These are phyloP conservation scores for Tuber indicum DNA, from an alignment of 495 filamentous ascomycete species.

Conservation along the genomic window DNA sequence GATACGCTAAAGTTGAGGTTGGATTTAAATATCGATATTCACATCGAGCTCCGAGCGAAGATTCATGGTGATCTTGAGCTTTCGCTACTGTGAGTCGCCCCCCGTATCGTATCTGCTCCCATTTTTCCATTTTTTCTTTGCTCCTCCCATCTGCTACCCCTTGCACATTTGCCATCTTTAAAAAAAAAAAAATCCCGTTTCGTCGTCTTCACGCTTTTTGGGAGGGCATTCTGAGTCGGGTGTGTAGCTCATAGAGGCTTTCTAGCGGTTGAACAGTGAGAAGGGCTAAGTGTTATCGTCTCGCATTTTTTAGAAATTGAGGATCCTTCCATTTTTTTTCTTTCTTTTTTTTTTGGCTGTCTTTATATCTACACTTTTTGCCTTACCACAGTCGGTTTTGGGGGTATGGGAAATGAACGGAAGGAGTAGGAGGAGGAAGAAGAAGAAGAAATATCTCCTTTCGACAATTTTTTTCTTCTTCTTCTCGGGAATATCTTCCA, in stretches of 20 bases:
- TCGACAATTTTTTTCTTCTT: background rate
- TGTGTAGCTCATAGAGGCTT: background rate
- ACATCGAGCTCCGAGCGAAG: conserved; percentile 84
- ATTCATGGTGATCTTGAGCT: conserved; percentile 87
- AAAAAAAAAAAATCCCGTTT: too few species aligned
- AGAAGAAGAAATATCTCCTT: background rate
- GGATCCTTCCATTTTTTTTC: background rate
- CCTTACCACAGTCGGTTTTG: background rate
- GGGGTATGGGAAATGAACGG: background rate
- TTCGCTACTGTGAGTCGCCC: conserved; percentile 66
- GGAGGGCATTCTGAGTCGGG: background rate
- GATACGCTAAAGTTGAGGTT: conserved; percentile 71
- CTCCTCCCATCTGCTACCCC: too few species aligned
- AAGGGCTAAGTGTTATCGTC: background rate
- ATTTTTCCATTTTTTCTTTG: background rate
- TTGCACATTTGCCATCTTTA: too few species aligned
- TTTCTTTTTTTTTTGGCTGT: background rate
- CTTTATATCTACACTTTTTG: background rate
- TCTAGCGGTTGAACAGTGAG: background rate
- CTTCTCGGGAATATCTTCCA: background rate
- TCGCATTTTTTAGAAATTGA: background rate
- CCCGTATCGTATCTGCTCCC: background rate
- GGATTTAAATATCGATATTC: conserved; percentile 81
- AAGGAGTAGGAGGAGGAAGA: background rate
- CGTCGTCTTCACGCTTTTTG: background rate